Evolutionary conservation across 164 flowering plant genomes (phyloP), one percentile per base, ranked within the genome.

Genomic region (Umbellularia californica): DNA sequence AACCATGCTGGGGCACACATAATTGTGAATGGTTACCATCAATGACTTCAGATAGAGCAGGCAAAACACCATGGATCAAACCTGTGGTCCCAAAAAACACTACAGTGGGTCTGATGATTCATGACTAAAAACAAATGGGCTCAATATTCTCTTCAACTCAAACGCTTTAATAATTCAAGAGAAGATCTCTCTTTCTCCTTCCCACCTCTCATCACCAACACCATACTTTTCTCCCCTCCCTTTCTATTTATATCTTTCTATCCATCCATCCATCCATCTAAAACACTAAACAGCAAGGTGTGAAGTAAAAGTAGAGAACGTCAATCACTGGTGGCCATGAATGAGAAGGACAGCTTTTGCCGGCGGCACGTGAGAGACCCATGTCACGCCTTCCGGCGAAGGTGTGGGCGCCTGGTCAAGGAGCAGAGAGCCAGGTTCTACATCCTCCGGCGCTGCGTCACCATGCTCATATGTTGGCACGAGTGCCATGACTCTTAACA

Each of bases 361-460:
- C 22, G 70, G 12, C 76, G 79, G 64, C 62, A 70, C 22, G 60
- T 74, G 58, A 71, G 85, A 35, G 82, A 79, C 2, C 82, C 86
- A 2, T 83, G 90, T 79, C 82, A 76, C 69, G 85, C 93, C 0
- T 86, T 91, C 20, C 86, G 88, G 5, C 75, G 89, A 41, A 41
- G 47, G 47, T 41, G 47, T 9, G 47, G 47, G 47, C 47, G 47
- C 2, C 47, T 41, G 47, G 47, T 41, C 47, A 41, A 89, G 87
- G 88, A 85, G 82, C 93, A 91, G 79, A 70, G 90, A 22, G 87
- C 93, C 27, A 90, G 82, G 63, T 90, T 91, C 83, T 91, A 91
- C 84, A 89, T 91, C 50, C 83, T 90, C 70, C 79, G 92, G n/a
- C 90, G 92, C 5, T 90, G 94, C 80, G 82, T 90, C 2, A 87